phyloP scores from a whole-genome alignment of 371 early-diverging fungal genomes.

The Amoeboaphelidium protococcarum region DNA sequence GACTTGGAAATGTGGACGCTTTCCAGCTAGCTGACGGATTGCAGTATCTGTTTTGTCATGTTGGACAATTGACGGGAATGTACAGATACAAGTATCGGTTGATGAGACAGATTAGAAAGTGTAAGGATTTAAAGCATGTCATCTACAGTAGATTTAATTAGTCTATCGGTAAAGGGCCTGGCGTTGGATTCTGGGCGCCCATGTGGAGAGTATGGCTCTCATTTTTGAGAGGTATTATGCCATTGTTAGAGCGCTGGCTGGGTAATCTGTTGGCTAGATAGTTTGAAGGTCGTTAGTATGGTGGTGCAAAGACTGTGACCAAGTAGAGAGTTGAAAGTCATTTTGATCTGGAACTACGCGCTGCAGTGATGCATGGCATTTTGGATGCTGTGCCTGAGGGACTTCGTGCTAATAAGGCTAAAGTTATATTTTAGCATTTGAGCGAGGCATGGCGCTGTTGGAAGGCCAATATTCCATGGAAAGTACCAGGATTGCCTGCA shows the following conservation, averaged over 20 bases:
- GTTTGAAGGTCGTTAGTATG: conserved; percentile 91
- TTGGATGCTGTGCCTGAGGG: conserved; percentile 95
- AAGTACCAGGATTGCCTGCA: conserved; percentile 88
- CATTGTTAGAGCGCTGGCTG: conserved; percentile 89
- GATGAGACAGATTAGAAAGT: conserved; percentile 92
- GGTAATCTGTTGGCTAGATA: conserved; percentile 92
- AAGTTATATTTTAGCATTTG: conserved; percentile 87
- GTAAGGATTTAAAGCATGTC: conserved; percentile 10
- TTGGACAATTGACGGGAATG: conserved; percentile 98
- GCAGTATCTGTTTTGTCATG: conserved; percentile 93
- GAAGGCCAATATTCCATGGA: conserved; percentile 98
- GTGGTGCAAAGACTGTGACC: conserved; percentile 90
- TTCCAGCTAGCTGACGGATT: conserved; percentile 91
- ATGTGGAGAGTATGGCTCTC: conserved; percentile 98
- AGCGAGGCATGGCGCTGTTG: conserved; percentile 95
- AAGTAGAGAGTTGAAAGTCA: conserved; percentile 97
- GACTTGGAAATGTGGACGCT: conserved; percentile 83
- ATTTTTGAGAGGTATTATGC: conserved; percentile 93
- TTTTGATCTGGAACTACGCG: conserved; percentile 88
- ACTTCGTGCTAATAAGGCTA: conserved; percentile 78
- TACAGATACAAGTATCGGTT: conserved; percentile 98
- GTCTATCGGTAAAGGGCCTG: conserved; percentile 90
- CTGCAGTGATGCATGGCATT: conserved; percentile 90
- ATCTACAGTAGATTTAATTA: conserved; percentile 55
- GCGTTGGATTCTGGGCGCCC: conserved; percentile 96